Conservation (phyloP, 164 flowering plant species). For the Annona cherimola region DNA sequence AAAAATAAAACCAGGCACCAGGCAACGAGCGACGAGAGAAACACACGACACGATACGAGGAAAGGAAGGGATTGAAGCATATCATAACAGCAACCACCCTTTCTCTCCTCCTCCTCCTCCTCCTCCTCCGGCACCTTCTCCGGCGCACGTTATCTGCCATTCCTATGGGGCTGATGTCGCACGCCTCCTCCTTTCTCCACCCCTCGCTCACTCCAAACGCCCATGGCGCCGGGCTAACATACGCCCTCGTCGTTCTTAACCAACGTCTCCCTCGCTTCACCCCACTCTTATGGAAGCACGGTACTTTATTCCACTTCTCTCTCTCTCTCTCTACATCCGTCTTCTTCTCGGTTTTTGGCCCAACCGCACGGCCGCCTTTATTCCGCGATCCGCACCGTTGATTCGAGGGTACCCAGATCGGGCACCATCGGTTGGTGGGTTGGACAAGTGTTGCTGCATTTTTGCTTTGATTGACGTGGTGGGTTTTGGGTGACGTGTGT, state of each 20-base stretch:
- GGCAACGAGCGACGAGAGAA: too few species aligned
- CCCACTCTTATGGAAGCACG: conserved; percentile 82
- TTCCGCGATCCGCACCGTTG: neutral
- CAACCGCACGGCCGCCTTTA: neutral
- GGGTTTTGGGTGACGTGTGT: conserved; percentile 24
- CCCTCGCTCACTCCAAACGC: conserved; percentile 36
- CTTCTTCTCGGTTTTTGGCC: neutral
- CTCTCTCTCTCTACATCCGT: neutral
- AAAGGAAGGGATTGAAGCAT: too few species aligned
- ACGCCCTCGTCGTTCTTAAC: conserved; percentile 85
- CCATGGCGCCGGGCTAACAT: conserved; percentile 25
- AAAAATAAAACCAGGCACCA: too few species aligned
- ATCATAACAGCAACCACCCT: too few species aligned
- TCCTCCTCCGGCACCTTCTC: neutral
- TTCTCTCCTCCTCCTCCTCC: too few species aligned
- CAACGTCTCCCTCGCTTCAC: conserved; percentile 77
- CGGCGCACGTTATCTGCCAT: conserved; percentile 8
- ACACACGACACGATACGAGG: too few species aligned
- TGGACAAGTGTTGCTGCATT: neutral
- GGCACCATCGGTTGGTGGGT: neutral
- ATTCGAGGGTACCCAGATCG: neutral
- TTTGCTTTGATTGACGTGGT: conserved; percentile 3
- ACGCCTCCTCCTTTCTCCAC: conserved; percentile 69
- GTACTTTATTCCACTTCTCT: conserved; percentile 26
- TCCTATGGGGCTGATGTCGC: conserved; percentile 53